phyloP scores from a whole-genome alignment of 2,329 filamentous ascomycete species.

The Cadophora gregata region DNA sequence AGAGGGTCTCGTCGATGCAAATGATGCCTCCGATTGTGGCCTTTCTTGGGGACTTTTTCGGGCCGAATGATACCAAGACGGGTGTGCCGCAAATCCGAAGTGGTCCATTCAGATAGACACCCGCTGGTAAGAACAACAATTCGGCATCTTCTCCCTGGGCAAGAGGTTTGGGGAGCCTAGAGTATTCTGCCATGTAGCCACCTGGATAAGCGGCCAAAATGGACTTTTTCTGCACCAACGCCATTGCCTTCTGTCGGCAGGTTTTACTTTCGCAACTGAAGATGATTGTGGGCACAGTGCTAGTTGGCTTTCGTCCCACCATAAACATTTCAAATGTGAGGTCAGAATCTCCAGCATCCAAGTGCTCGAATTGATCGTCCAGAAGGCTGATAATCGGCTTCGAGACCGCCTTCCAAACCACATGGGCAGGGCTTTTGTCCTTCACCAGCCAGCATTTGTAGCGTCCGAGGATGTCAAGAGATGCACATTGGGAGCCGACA shows the following conservation, averaged over 20 bases:
- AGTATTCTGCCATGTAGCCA: conserved; percentile 18
- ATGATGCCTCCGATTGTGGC: conserved; percentile 4
- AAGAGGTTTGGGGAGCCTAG: not conserved
- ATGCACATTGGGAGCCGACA: conserved; percentile 19
- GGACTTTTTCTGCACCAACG: conserved; percentile 21
- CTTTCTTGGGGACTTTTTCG: not conserved
- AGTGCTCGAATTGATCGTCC: conserved; percentile 23
- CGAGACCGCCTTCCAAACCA: conserved; percentile 27
- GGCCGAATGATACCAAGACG: not conserved
- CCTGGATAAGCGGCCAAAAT: conserved; percentile 26
- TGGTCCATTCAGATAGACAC: not conserved
- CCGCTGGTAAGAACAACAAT: not conserved
- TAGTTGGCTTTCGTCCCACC: conserved; percentile 22
- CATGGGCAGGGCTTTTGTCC: conserved; percentile 31
- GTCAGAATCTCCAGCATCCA: conserved; percentile 27
- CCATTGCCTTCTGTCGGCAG: conserved; percentile 29
- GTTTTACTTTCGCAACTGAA: conserved; percentile 27
- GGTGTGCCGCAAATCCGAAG: not conserved
- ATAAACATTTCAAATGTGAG: conserved; percentile 33
- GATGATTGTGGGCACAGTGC: conserved; percentile 27
- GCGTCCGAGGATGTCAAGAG: conserved; percentile 20
- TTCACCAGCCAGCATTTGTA: conserved; percentile 31
- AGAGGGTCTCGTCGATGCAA: not conserved
- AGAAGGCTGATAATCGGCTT: conserved; percentile 24
- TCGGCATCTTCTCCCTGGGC: not conserved